Base-by-base conservation (phyloP, 1,139 yeast species). In the Lodderomyces elongisporus region DNA sequence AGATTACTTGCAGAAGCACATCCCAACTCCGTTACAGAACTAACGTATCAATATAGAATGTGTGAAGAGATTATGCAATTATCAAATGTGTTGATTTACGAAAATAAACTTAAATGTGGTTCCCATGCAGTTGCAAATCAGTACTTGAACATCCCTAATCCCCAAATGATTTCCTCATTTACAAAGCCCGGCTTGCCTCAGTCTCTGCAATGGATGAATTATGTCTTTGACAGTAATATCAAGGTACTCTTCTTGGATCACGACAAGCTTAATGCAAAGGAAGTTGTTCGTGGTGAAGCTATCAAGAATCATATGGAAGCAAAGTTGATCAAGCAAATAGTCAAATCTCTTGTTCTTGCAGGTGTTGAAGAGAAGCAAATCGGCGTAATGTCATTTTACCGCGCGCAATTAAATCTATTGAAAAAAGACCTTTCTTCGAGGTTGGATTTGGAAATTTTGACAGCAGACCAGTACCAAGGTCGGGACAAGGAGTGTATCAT, bases 381-480 rank as follows among this genome's bases (percentile, higher is more conserved):
- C 35, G 98, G 98, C 3, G 79, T 93, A 0, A 85, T 93, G 78
- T 80, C 97, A 0, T 76, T 87, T 34, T 89, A 93, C 54, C 66
- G 95, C 28, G 85, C 91, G 0, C 99, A 91, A 51, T 58, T 91
- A 29, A 58, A 75, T 23, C 55, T 77, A 8, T 60, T 87, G 32
- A 65, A 66, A 29, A 62, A 71, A 10, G 54, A 60, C 18, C 60
- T 83, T 26, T 41, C 54, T 0, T 51, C 53, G 2, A 54, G 62
- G 13, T 52, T 57, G 3, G 72, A 66, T 0, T 60, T 91, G 25
- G 97, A 91, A 46, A 70, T 85, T 17, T 62, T 91, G 40, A 93
- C 98, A 0, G 97, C 96, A 0, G 99, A 93, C 55, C 91, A 85
- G 44, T 91, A 84, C 45, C 98, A 93, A 58, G 99, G 98, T 0